Evolutionary conservation across 495 filamentous ascomycete species (phyloP), one percentile per base, ranked within the genome.

Genomic region (Penicillium fimorum): DNA sequence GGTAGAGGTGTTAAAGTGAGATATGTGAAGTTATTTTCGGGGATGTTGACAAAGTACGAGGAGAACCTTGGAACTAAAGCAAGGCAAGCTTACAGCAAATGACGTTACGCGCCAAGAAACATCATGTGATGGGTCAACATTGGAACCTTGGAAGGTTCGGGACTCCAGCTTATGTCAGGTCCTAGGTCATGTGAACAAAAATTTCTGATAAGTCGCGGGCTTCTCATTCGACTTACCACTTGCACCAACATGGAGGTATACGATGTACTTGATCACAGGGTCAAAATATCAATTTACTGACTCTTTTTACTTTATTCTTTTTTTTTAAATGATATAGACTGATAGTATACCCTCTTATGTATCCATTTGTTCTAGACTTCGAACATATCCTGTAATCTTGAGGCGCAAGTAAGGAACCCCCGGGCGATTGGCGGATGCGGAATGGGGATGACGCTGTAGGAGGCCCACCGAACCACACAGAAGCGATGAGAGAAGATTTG

Each of bases 381-480:
- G 22, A 27, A 48, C 24, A 32, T 24, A 50, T 44, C 18, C 4
- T 18, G 22, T 46, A 59, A 55, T 64, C 22, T 22, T 22, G 62
- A 67, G 64, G 58, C 59, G 59, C 51, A 52, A 60, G 55, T 53
- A 59, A 50, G 47, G 57, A 52, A 45, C 37, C 33, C 47, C 56
- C 59, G 65, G 65, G 64, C 70, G 68, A 76, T 76, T 76, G 71
- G 74, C 58, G 66, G 71, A 54, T 59, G 66, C 57, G 55, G 63
- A 63, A 73, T 71, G 71, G 69, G 70, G 71, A 75, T 75, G 72
- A 75, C 69, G 72, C 65, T 66, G 64, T 24, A 35, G 61, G 63
- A 54, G 68, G 74, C 73, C 75, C 77, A 78, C 73, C 66, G 71
- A 74, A 75, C 74, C 70, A 79, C 76, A 79, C 72, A 78, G 71